Percentiles rank a stretch among this genome's conserved stretches.
These are phyloP conservation scores for Saksenaea oblongispora DNA, from an alignment of 371 early-diverging fungal species.

Conservation along the genomic window DNA sequence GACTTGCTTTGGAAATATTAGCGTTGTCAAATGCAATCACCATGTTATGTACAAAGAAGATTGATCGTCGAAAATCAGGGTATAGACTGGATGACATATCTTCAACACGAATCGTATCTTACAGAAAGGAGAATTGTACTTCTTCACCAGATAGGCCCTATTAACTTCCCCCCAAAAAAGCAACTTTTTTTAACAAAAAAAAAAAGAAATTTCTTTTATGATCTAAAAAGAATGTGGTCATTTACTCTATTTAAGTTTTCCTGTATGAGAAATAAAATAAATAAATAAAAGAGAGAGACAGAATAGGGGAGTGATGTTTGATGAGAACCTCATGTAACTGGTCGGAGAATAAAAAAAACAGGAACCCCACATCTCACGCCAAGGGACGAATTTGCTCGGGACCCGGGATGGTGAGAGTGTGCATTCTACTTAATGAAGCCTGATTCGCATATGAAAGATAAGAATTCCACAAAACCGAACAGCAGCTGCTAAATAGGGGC, in stretches of 20 bases:
- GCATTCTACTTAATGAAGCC: not conserved
- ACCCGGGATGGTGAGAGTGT: not conserved
- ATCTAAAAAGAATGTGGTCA: not conserved
- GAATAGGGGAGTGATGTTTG: not conserved
- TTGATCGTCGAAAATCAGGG: constrained; percentile 44
- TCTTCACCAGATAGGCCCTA: not conserved
- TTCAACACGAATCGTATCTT: not conserved
- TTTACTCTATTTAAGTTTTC: not conserved
- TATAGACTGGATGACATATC: constrained; percentile 42
- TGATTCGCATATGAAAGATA: constrained; percentile 68
- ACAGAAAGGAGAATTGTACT: not conserved
- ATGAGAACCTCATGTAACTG: not conserved
- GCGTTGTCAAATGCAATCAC: constrained; percentile 48
- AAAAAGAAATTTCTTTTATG: not conserved
- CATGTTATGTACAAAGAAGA: constrained; percentile 33
- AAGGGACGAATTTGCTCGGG: constrained; percentile 1
- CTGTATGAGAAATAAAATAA: not conserved
- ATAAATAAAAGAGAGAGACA: not conserved
- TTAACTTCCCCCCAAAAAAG: not conserved
- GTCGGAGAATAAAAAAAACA: not conserved
- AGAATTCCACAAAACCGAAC: constrained; percentile 74
- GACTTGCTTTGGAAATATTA: constrained; percentile 38
- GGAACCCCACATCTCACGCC: not conserved
- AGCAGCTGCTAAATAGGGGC: constrained; percentile 66
- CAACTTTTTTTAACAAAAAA: not conserved